Evolutionary conservation across 2,329 filamentous ascomycete species (phyloP).

Genomic region (Penicillium sp.): DNA sequence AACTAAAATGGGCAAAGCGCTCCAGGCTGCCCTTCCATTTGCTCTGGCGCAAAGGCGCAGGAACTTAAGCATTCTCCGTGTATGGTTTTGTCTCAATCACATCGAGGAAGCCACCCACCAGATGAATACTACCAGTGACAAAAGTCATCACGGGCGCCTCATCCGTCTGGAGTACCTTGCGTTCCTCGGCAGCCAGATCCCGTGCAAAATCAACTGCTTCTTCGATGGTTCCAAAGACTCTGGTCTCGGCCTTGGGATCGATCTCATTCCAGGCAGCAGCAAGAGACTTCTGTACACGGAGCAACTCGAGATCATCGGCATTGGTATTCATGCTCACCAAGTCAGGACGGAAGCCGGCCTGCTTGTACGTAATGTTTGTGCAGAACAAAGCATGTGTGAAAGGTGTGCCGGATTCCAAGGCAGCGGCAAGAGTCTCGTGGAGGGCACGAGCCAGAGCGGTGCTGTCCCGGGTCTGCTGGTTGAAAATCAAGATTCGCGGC

Average conservation of each 20-base stretch:
- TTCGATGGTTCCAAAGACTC: slow-evolving; percentile 66
- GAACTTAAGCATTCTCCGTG: slow-evolving; percentile 11
- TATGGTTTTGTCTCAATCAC: slow-evolving; percentile 60
- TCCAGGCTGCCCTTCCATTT: slow-evolving; percentile 10
- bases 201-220: slow-evolving; percentile 66
- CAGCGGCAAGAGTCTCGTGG: slow-evolving; percentile 55
- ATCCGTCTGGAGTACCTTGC: slow-evolving; percentile 27
- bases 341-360: slow-evolving; percentile 63
- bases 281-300: slow-evolving; percentile 69
- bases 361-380: slow-evolving; percentile 69
- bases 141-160: slow-evolving; percentile 61
- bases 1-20: slow-evolving; percentile 15
- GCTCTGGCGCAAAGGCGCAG: background rate
- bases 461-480: slow-evolving; percentile 85
- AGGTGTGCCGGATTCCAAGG: slow-evolving; percentile 42
- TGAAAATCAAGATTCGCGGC: slow-evolving; percentile 75
- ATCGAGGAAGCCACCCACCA: slow-evolving; percentile 77
- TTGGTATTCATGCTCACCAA: slow-evolving; percentile 64
- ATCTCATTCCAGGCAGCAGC: slow-evolving; percentile 62
- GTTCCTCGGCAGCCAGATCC: slow-evolving; percentile 42
- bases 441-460: slow-evolving; percentile 64
- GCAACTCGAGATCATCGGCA: slow-evolving; percentile 56
- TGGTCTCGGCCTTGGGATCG: slow-evolving; percentile 55
- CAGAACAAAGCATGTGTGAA: slow-evolving; percentile 81
- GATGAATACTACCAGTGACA: slow-evolving; percentile 80